Conservation (phyloP, 371 early-diverging fungal genomes). For the Apophysomyces sp. region DNA sequence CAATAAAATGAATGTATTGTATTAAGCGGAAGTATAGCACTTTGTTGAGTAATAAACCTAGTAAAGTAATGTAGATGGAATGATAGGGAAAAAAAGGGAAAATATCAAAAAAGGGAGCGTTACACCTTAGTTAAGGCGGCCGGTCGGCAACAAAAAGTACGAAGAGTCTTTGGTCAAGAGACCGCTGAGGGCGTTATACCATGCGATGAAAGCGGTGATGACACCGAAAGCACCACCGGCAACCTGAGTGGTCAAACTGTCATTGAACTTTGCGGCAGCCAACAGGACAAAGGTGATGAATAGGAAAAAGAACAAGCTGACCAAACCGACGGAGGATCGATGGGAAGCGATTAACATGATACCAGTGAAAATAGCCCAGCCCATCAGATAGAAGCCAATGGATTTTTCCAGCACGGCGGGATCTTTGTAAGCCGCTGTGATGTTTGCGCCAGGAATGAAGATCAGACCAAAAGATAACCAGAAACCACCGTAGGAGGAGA, state of each 20-base stretch:
- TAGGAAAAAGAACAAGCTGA: slow-evolving; percentile 63
- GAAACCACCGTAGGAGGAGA: slow-evolving; percentile 77
- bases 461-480: slow-evolving; percentile 75
- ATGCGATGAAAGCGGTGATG: slow-evolving; percentile 67
- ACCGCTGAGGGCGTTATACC: slow-evolving; percentile 71
- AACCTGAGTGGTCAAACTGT: slow-evolving; percentile 28
- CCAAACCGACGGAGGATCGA: slow-evolving; percentile 60
- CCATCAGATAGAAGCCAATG: slow-evolving; percentile 66
- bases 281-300: slow-evolving; percentile 66
- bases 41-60: not conserved
- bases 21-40: not conserved
- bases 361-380: slow-evolving; percentile 69
- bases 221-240: slow-evolving; percentile 72
- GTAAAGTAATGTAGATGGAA: slow-evolving; percentile 2
- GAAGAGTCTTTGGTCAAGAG: slow-evolving; percentile 59
- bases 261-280: slow-evolving; percentile 45
- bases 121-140: slow-evolving; percentile 36
- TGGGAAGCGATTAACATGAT: slow-evolving; percentile 69
- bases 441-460: slow-evolving; percentile 57
- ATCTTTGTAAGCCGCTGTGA: slow-evolving; percentile 43
- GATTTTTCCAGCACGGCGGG: slow-evolving; percentile 50
- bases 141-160: slow-evolving; percentile 58
- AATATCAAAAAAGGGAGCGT: not conserved
- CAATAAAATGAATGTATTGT: not conserved
- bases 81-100: not conserved